These are phyloP conservation scores for Podospora conica DNA, from an alignment of 495 filamentous ascomycete species.

Conservation along the genomic window DNA sequence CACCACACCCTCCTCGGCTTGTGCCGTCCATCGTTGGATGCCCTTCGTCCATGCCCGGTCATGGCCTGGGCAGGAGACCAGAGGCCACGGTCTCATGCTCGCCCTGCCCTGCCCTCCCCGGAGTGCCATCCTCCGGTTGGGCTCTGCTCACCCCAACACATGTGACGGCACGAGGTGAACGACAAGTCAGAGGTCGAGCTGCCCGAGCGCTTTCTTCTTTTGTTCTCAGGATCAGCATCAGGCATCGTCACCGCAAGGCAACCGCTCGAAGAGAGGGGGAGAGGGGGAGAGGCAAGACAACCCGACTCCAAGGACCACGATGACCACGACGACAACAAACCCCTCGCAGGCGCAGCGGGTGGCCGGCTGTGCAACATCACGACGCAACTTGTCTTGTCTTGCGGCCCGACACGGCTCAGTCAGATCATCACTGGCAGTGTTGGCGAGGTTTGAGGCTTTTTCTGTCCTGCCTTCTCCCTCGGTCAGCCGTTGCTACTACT, in stretches of 20 bases:
- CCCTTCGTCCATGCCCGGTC: neutral
- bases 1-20: neutral
- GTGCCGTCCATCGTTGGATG: neutral
- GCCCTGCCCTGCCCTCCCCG: slow-evolving; percentile 2
- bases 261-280: neutral
- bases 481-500: neutral
- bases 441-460: neutral
- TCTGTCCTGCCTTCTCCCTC: neutral
- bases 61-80: neutral
- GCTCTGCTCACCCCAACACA: slow-evolving; percentile 4
- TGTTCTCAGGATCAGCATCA: neutral
- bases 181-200: slow-evolving; percentile 8
- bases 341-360: too few relatives aligned
- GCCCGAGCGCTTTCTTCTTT: neutral
- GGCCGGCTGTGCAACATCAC: neutral
- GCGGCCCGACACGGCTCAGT: neutral
- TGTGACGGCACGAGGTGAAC: slow-evolving; percentile 3
- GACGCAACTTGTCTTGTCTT: neutral
- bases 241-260: neutral
- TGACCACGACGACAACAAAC: neutral
- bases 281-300: neutral
- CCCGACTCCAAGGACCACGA: neutral
- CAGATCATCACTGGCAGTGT: neutral
- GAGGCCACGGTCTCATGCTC: neutral
- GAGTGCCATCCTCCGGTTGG: neutral